Conservation (phyloP, 139 green algal genomes). For the Mesotaenium endlicherianum region DNA sequence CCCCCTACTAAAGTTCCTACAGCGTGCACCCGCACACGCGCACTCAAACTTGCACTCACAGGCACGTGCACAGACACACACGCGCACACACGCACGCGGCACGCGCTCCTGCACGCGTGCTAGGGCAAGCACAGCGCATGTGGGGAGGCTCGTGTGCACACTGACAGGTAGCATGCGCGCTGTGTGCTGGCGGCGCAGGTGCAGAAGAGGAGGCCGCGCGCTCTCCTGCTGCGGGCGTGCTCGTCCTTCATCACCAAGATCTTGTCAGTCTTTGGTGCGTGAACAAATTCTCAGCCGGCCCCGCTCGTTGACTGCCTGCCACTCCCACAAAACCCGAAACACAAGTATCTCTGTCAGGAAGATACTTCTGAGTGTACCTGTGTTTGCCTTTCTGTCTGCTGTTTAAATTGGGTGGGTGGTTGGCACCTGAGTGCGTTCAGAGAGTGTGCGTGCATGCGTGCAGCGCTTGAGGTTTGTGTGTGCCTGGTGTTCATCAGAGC, state of each 20-base stretch:
- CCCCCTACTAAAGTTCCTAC: too few relatives aligned
- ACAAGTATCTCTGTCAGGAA: too few relatives aligned
- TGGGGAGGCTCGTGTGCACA: too few relatives aligned
- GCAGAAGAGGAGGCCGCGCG: background rate
- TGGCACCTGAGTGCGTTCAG: background rate
- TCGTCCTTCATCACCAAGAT: constrained; percentile 79
- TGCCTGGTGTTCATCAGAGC: background rate
- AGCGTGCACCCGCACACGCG: too few relatives aligned
- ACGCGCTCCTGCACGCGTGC: too few relatives aligned
- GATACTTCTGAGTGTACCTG: background rate
- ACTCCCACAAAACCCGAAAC: background rate
- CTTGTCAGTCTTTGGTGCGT: constrained; percentile 73
- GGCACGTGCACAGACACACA: too few relatives aligned
- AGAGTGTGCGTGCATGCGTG: background rate
- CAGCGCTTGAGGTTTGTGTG: background rate
- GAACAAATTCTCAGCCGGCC: background rate
- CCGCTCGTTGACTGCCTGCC: background rate
- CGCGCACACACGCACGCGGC: too few relatives aligned
- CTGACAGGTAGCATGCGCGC: too few relatives aligned
- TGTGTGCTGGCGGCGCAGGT: background rate
- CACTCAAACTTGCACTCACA: too few relatives aligned
- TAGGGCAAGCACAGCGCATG: too few relatives aligned
- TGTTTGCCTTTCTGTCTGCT: background rate
- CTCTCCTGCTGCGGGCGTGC: constrained; percentile 72
- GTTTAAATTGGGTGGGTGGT: background rate